Conservation (phyloP, 768 basidiomycete species). For the Holtermannia corniformis region DNA sequence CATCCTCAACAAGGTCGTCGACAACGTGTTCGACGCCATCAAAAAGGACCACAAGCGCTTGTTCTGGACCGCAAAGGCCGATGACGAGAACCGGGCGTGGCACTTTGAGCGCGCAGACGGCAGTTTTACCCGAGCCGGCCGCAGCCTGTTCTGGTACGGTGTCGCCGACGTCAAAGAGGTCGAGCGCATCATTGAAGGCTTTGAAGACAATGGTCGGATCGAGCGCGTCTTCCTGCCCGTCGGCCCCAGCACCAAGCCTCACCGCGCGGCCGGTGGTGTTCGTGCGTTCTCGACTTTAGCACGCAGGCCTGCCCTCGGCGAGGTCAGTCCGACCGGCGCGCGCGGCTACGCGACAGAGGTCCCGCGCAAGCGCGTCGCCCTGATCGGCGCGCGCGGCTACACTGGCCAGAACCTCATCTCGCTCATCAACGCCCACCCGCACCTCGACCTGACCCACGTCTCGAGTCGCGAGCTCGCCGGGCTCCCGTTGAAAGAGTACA, state of each 20-base stretch:
- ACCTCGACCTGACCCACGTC: conserved; percentile 83
- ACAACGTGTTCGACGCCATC: conserved; percentile 96
- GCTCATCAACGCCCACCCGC: conserved; percentile 78
- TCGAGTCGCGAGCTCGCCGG: conserved; percentile 93
- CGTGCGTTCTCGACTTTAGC: conserved; percentile 42
- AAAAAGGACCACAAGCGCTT: conserved; percentile 85
- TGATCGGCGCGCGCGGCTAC: conserved; percentile 92
- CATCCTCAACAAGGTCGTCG: conserved; percentile 84
- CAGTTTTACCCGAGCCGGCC: conserved; percentile 87
- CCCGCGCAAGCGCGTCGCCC: conserved; percentile 75
- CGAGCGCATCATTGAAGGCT: conserved; percentile 63
- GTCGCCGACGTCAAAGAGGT: conserved; percentile 84
- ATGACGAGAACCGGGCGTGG: conserved; percentile 96
- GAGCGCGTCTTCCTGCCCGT: conserved; percentile 85
- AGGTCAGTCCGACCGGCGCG: conserved; percentile 44
- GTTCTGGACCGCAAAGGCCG: conserved; percentile 95
- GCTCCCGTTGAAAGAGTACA: conserved; percentile 65
- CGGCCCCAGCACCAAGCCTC: conserved; percentile 38
- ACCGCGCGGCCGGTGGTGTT: conserved; percentile 42
- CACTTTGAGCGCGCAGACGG: conserved; percentile 98
- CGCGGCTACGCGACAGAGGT: conserved; percentile 61
- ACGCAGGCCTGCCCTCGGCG: conserved; percentile 24
- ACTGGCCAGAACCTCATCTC: conserved; percentile 87
- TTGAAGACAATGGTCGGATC: conserved; percentile 62
- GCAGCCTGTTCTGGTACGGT: conserved; percentile 96